Conservation (phyloP, 306 rosid genomes). For the Casuarina cunninghamiana region DNA sequence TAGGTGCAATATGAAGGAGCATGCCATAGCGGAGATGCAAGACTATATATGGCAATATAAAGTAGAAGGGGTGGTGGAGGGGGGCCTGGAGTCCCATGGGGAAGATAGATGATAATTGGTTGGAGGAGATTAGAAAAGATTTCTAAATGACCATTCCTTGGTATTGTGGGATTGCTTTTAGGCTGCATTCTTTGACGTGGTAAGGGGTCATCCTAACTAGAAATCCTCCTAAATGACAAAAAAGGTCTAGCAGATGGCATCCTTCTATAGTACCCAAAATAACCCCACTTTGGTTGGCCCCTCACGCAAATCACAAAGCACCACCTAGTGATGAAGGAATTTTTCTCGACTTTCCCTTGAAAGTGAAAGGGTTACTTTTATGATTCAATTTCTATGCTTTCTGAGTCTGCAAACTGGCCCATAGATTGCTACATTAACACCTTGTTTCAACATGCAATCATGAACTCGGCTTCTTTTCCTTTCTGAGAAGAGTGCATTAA, state of each 20-base stretch:
- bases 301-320: not conserved
- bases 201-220: conserved; percentile 49
- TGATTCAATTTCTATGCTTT: no score
- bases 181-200: conserved; percentile 67
- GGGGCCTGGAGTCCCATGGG: conserved; percentile 81
- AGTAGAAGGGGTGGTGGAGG: conserved; percentile 23
- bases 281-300: not conserved
- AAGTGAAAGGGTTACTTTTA: no score
- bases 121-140: conserved; percentile 83
- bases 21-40: conserved; percentile 13
- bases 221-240: conserved; percentile 42
- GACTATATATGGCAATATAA: not conserved
- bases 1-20: not conserved
- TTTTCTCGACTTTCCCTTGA: no score
- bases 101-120: conserved; percentile 80
- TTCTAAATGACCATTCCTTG: conserved; percentile 68
- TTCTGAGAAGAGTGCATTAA: no score
- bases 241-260: not conserved
- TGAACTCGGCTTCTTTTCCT: no score
- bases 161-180: conserved; percentile 41
- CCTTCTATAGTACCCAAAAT: not conserved
- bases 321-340: no score
- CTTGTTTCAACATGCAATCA: no score
- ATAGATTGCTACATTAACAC: no score
- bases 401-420: no score